Evolutionary conservation across 805 yeast genomes (phyloP).

Genomic region (Zygosaccharomyces rouxii): DNA sequence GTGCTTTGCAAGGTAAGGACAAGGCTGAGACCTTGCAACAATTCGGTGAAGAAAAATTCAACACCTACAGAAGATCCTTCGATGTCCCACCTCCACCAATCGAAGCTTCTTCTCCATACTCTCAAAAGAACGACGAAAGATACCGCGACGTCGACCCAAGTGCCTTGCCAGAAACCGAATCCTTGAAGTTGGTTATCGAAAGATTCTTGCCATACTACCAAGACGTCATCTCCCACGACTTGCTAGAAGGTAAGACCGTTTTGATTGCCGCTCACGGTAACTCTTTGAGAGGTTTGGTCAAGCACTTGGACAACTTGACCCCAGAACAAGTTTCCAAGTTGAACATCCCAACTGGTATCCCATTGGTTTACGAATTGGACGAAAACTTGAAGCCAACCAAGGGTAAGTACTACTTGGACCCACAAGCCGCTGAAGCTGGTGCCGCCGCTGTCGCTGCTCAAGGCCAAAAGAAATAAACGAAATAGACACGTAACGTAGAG

Average conservation of each 20-base stretch:
- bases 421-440: constrained; percentile 99
- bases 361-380: constrained; percentile 94
- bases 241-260: constrained; percentile 84
- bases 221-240: constrained; percentile 80
- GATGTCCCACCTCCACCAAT: constrained; percentile 95
- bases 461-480: constrained; percentile 61
- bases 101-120: constrained; percentile 69
- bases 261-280: constrained; percentile 96
- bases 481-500: constrained; percentile 3
- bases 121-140: constrained; percentile 83
- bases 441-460: constrained; percentile 99
- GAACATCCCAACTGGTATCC: constrained; percentile 98
- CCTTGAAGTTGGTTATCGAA: constrained; percentile 90
- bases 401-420: constrained; percentile 95
- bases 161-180: constrained; percentile 90
- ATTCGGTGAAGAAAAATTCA: constrained; percentile 91
- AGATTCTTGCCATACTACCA: constrained; percentile 97
- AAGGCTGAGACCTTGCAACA: constrained; percentile 86
- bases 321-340: constrained; percentile 89
- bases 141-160: constrained; percentile 79
- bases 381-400: constrained; percentile 80
- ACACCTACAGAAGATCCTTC: constrained; percentile 94
- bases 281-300: constrained; percentile 94
- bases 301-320: constrained; percentile 90
- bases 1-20: constrained; percentile 98